Conservation (phyloP, 371 early-diverging fungal species). For the Fennellomyces sp. region DNA sequence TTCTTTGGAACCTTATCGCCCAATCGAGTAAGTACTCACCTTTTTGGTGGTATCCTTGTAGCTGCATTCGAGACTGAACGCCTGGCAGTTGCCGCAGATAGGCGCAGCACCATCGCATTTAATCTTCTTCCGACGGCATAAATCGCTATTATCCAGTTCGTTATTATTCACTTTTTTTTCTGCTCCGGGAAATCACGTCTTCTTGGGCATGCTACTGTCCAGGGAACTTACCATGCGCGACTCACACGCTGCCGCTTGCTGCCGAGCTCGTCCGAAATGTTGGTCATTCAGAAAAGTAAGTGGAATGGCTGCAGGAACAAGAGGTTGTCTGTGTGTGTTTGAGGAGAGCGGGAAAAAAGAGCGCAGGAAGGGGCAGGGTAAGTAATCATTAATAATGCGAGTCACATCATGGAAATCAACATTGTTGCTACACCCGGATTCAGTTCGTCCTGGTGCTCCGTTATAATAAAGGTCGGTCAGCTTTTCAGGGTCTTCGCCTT, state of each 20-base stretch:
- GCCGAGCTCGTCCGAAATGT: constrained; percentile 16
- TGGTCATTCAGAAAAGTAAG: constrained; percentile 12
- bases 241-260: constrained; percentile 49
- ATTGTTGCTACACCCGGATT: too few species aligned
- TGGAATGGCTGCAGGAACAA: neutral
- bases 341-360: neutral
- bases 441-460: too few species aligned
- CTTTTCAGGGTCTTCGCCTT: too few species aligned
- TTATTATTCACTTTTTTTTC: neutral
- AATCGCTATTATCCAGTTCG: constrained; percentile 38
- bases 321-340: neutral
- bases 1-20: too few species aligned
- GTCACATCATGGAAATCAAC: neutral
- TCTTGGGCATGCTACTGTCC: neutral
- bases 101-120: constrained; percentile 66
- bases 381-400: neutral
- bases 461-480: too few species aligned
- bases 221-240: constrained; percentile 45
- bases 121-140: constrained; percentile 65
- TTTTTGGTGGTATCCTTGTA: constrained; percentile 53
- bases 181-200: too few species aligned
- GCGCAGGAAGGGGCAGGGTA: neutral
- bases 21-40: constrained; percentile 15
- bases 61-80: constrained; percentile 38
- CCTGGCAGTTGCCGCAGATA: constrained; percentile 54